A percentile compares a stretch with the other conserved stretches of the same genome.
phyloP scores from a whole-genome alignment of 2,329 filamentous ascomycete genomes.

The Colletotrichum sp. region DNA sequence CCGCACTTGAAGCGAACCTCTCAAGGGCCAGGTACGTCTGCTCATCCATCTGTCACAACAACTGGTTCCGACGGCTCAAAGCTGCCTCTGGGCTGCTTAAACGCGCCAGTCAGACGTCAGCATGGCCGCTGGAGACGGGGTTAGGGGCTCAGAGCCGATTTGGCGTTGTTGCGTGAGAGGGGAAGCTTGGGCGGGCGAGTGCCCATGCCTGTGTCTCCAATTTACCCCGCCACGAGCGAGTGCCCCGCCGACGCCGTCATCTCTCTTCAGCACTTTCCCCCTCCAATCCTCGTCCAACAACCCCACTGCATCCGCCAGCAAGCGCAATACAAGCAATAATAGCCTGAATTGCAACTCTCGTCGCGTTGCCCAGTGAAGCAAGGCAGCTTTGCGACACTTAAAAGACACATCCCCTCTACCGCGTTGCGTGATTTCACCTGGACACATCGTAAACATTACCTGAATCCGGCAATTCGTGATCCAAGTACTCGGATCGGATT shows the following conservation, averaged over 20 bases:
- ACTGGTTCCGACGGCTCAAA: neutral
- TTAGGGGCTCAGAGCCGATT: neutral
- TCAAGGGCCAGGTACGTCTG: neutral
- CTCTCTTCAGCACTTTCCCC: neutral
- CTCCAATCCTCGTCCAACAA: neutral
- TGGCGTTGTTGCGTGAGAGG: neutral
- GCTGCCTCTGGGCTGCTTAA: neutral
- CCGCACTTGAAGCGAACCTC: neutral
- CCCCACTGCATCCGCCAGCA: slow-evolving; percentile 11
- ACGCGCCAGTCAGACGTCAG: slow-evolving; percentile 6
- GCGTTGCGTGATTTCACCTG: neutral
- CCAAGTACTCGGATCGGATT: neutral
- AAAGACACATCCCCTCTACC: neutral
- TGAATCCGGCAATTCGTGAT: neutral
- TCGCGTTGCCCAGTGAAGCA: neutral
- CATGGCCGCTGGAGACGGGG: neutral
- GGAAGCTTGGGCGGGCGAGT: neutral
- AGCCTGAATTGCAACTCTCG: slow-evolving; percentile 15
- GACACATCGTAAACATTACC: neutral
- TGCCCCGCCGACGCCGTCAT: slow-evolving; percentile 8
- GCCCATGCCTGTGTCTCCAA: slow-evolving; percentile 2
- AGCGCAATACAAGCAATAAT: slow-evolving; percentile 14
- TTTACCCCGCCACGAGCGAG: slow-evolving; percentile 19
- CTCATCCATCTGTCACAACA: neutral
- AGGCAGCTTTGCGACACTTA: neutral